phyloP scores from a whole-genome alignment of 2,329 filamentous ascomycete species.

The Annulohypoxylon truncatum region DNA sequence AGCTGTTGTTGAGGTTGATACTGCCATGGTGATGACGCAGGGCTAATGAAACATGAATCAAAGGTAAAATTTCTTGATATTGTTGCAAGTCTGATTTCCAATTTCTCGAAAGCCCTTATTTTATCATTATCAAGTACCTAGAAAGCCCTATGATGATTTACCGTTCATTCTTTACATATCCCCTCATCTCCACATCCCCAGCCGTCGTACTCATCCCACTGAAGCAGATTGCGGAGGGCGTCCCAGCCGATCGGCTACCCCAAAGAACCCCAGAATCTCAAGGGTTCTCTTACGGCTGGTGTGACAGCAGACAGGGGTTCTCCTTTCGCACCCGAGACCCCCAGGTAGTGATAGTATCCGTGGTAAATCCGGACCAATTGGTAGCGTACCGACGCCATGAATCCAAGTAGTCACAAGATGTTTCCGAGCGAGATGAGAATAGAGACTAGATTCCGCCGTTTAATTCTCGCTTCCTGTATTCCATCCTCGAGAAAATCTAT shows the following conservation, averaged over 20 bases:
- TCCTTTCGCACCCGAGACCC: not conserved
- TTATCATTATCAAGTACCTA: not conserved
- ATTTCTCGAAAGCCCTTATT: not conserved
- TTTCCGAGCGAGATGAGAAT: not conserved
- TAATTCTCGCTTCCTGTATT: too few relatives aligned
- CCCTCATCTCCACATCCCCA: not conserved
- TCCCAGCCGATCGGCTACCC: constrained; percentile 5
- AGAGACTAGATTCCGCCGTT: not conserved
- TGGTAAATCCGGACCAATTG: not conserved
- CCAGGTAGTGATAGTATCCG: not conserved
- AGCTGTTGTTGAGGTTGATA: not conserved
- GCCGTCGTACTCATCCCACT: not conserved
- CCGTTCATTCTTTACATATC: not conserved
- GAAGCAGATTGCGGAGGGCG: not conserved
- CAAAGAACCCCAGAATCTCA: not conserved
- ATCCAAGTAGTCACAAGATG: not conserved
- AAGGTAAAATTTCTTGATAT: not conserved
- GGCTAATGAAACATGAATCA: too few relatives aligned
- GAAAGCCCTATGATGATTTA: not conserved
- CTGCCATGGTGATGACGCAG: not conserved
- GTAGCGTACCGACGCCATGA: not conserved
- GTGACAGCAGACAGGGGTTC: not conserved
- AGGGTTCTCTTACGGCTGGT: not conserved
- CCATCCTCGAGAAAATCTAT: not conserved
- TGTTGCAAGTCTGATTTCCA: not conserved